Evolutionary conservation across 106 monocot species (phyloP), one percentile per base, ranked within the genome.

Genomic region (Phalaenopsis aphrodite): DNA sequence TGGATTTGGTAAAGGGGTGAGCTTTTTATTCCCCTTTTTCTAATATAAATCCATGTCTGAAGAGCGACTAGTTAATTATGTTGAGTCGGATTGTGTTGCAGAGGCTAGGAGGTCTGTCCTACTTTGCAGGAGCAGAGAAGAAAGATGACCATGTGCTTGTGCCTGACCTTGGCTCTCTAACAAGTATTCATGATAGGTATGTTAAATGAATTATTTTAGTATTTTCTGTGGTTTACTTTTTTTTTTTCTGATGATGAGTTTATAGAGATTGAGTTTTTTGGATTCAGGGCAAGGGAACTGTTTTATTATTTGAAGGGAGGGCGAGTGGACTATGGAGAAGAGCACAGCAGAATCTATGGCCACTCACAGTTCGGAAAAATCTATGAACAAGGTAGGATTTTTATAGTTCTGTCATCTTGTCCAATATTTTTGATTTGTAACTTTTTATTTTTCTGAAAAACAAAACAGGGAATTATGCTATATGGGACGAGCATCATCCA

Each of bases 41-140:
- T 19, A 3, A 18, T 47, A 43, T 8, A 45, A 15, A 11, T 18
- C 75, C 72, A 5, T 12, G 19, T 39, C 21, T 75, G 23, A 39
- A 42, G 18, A 69, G 10, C 36, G 41, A 37, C 21, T 57, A 58
- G 24, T 14, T 39, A 58, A 42, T 14, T 39, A 42, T 18, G 68
- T 36, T 56, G n/a, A 45, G 9, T 47, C 43, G 21, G 72, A 37
- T 45, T 83, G 55, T 24, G 37, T 64, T 16, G 76, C 85, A 94
- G 94, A 90, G 91, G 82, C 91, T 94, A 61, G 94, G 91, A 61
- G 88, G 94, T 56, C 48, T 94, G 43, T 91, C 91, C 0, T 94
- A 94, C 80, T 94, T 94, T 56, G 94, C 87, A 46, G 91, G 94
- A 17, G 94, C 91, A 4, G 94, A 94, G 88, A 91, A 87, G 89